Conservation (phyloP, 805 yeast genomes). For the Lachancea sp. region DNA sequence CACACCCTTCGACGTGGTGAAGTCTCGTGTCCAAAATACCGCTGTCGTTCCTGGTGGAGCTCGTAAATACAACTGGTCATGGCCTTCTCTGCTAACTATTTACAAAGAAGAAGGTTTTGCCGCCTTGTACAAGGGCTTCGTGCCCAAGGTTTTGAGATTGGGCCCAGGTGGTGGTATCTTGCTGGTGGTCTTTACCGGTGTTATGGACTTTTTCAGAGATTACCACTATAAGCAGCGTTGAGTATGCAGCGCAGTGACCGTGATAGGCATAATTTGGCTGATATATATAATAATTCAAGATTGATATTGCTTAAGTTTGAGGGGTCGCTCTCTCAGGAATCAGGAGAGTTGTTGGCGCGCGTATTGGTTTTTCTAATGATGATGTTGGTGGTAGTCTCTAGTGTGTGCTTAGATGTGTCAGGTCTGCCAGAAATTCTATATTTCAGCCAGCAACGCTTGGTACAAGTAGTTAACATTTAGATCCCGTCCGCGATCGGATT, state of each 20-base stretch:
- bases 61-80: conserved; percentile 88
- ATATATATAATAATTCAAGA: no score
- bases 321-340: no score
- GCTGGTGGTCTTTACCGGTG: conserved; percentile 89
- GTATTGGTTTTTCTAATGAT: no score
- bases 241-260: background rate
- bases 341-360: no score
- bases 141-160: conserved; percentile 93
- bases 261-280: background rate
- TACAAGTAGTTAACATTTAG: no score
- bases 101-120: conserved; percentile 81
- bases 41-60: conserved; percentile 61
- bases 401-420: no score
- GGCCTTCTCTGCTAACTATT: conserved; percentile 69
- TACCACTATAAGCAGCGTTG: conserved; percentile 6
- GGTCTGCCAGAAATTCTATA: no score
- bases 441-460: no score
- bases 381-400: no score
- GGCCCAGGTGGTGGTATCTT: conserved; percentile 99
- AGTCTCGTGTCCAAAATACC: conserved; percentile 86
- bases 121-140: conserved; percentile 91
- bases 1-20: conserved; percentile 97
- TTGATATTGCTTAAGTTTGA: no score
- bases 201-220: conserved; percentile 86
- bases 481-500: no score